phyloP scores from a whole-genome alignment of 2,329 filamentous ascomycete genomes.

The Trichoderma aggressivum region DNA sequence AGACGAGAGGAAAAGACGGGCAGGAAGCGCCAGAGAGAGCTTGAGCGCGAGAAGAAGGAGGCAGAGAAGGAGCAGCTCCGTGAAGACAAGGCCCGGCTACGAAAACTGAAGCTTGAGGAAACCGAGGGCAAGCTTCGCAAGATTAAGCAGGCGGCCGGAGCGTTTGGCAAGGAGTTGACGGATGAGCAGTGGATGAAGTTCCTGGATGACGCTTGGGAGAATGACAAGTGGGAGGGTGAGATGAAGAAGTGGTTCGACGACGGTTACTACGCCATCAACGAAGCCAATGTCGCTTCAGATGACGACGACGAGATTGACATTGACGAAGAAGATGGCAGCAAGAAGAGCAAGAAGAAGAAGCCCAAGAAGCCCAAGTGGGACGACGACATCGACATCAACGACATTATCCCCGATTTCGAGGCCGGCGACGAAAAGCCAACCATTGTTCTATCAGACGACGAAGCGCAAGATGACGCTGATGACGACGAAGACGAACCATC shows the following conservation, averaged over 20 bases:
- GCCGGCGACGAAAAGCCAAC: conserved; percentile 56
- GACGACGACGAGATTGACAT: conserved; percentile 65
- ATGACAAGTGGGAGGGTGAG: conserved; percentile 84
- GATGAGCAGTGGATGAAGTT: conserved; percentile 83
- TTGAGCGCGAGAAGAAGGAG: conserved; percentile 73
- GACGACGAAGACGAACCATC: conserved; percentile 39
- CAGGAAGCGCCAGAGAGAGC: conserved; percentile 74
- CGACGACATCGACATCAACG: conserved; percentile 95
- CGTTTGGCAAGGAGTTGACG: conserved; percentile 61
- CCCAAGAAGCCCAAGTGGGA: conserved; percentile 73
- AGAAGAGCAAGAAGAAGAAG: conserved; percentile 41
- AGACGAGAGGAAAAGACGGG: conserved; percentile 76
- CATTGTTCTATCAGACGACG: conserved; percentile 50
- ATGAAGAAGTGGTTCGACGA: conserved; percentile 89
- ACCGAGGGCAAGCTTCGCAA: conserved; percentile 80
- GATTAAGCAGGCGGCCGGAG: conserved; percentile 84
- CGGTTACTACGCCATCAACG: conserved; percentile 78
- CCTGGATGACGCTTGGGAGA: conserved; percentile 83
- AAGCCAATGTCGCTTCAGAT: conserved; percentile 62
- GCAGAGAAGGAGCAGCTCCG: conserved; percentile 71
- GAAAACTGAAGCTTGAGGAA: conserved; percentile 87
- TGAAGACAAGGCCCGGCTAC: conserved; percentile 76
- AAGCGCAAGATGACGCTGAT: conserved; percentile 36
- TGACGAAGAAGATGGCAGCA: conserved; percentile 50
- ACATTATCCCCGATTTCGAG: conserved; percentile 82